Base-by-base conservation (phyloP, 73 alveolate genomes). In the Paramecium biaurelia region DNA sequence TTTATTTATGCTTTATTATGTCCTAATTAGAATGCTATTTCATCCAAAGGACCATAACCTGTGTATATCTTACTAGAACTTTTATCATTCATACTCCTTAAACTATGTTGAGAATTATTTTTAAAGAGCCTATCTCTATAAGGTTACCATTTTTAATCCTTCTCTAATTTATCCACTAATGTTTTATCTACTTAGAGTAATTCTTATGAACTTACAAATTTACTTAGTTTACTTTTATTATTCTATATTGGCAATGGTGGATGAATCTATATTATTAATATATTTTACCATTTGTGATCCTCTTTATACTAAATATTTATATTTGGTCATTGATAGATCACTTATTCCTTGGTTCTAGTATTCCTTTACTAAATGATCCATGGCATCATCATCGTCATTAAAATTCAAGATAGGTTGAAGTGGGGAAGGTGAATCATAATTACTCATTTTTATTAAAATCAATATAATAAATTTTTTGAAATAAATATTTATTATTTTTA, bases 1-100 rank as follows among this genome's bases (percentile, higher is more conserved):
- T 38, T 32, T 42, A 72, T 72, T 38, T 72, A 18, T 35, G 56
- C 56, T 21, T 18, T 30, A 38, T 72, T 72, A 38, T 72, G 86
- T 20, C 58, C 86, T 9, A 72, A 38, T 72, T 38, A 20, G 58
- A 72, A 72, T 35, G 86, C 58, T 5, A 72, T 38, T 32, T 72
- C 86, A 72, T 72, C 86, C 10, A 35, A 28, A 14, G 86, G 86
- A 15, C 86, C 86, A 72, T 72, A 72, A 2, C 84, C 84, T n/a
- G 68, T 53, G 8, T 53, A 53, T 53, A 53, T 53, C 18, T 10
- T 30, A 9, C 84, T 63, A 63, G 24, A 26, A 38, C 59, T 35
- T 10, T 15, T 32, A 38, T 72, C 59, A 34, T 38, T 30, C 0
- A 72, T 0, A 32, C 24, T 72, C 35, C 63, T 14, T 38, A 72